phyloP scores from a whole-genome alignment of 192 early-diverging fungal genomes.

The Gamsiella multidivaricata region DNA sequence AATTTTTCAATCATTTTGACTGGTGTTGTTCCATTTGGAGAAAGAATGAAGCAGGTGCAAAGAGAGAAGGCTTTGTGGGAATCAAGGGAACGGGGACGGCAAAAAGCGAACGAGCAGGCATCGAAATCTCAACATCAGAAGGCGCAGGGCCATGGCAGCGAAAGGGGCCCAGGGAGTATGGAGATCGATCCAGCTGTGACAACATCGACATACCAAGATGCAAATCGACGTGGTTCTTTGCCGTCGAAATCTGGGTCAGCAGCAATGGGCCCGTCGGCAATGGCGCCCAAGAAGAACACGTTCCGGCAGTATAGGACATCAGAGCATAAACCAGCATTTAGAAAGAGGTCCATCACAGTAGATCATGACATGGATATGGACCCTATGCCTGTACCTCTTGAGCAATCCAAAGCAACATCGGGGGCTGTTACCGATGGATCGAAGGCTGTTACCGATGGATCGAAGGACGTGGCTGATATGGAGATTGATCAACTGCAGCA shows the following conservation, averaged over 20 bases:
- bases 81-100: slow-evolving; percentile 1
- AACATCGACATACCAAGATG: neutral
- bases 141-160: neutral
- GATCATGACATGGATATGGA: slow-evolving; percentile 20
- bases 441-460: neutral
- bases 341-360: neutral
- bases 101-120: neutral
- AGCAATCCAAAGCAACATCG: neutral
- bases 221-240: neutral
- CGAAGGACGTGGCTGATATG: slow-evolving; percentile 10
- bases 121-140: neutral
- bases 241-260: neutral
- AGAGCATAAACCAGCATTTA: neutral
- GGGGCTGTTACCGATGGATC: neutral
- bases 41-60: slow-evolving; percentile 19
- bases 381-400: neutral
- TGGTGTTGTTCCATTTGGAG: slow-evolving; percentile 49
- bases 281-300: slow-evolving; percentile 13
- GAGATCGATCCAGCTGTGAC: slow-evolving; percentile 11
- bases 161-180: slow-evolving; percentile 1
- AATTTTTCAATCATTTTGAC: slow-evolving; percentile 59
- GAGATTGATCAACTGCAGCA: slow-evolving; percentile 37
- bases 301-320: slow-evolving; percentile 19
- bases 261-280: neutral
- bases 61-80: slow-evolving; percentile 22